phyloP scores from a whole-genome alignment of 371 early-diverging fungal genomes.

The Encephalitozoon hellem region DNA sequence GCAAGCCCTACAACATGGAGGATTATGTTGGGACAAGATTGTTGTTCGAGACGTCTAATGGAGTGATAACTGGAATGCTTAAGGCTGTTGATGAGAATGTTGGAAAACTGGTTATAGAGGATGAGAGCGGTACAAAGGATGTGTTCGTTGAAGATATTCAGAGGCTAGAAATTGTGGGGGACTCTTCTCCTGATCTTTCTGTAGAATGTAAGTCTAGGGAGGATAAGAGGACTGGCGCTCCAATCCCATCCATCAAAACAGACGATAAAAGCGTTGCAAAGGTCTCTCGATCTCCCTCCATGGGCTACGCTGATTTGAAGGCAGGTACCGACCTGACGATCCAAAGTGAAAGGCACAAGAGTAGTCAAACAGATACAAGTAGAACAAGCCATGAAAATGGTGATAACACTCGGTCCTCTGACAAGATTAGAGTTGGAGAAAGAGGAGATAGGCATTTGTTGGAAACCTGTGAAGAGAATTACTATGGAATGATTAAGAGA shows the following conservation, averaged over 20 bases:
- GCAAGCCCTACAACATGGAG: not conserved
- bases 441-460: not conserved
- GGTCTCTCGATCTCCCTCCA: not conserved
- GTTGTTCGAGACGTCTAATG: conserved; percentile 1
- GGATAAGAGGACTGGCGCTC: not conserved
- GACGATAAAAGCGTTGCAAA: not conserved
- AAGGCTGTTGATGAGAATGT: not conserved
- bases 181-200: not conserved
- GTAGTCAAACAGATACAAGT: not conserved
- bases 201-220: not conserved
- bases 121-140: not conserved
- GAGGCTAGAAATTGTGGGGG: not conserved
- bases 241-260: not conserved
- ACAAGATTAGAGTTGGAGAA: not conserved
- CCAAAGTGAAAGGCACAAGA: not conserved
- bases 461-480: not conserved
- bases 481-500: not conserved
- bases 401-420: not conserved
- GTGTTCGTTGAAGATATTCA: not conserved
- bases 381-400: not conserved
- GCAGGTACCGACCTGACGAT: not conserved
- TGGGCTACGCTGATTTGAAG: not conserved
- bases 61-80: not conserved
- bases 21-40: not conserved
- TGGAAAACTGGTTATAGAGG: not conserved